Conservation (phyloP, 2,329 filamentous ascomycete genomes). For the Phyllosticta ampelicida region DNA sequence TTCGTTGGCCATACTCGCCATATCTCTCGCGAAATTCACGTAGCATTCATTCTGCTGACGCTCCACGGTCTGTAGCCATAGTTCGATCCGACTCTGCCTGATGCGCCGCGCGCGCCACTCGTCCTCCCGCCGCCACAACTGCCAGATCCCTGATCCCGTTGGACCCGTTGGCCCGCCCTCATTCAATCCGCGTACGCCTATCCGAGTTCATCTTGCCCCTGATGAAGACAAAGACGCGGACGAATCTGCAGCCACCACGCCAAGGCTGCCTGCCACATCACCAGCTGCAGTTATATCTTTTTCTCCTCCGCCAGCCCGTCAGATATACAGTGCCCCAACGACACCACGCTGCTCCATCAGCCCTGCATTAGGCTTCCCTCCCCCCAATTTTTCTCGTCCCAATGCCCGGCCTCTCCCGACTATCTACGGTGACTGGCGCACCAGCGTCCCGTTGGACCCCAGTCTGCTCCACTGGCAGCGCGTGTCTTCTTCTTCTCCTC, state of each 20-base stretch:
- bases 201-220: constrained; percentile 61
- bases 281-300: constrained; percentile 13
- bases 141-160: constrained; percentile 43
- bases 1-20: constrained; percentile 57
- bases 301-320: not conserved
- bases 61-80: constrained; percentile 72
- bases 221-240: constrained; percentile 55
- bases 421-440: constrained; percentile 75
- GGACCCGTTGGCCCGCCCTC: constrained; percentile 41
- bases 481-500: constrained; percentile 25
- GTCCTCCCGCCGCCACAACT: constrained; percentile 20
- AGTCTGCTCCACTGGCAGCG: constrained; percentile 73
- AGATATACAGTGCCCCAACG: not conserved
- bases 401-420: constrained; percentile 50
- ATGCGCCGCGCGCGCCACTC: constrained; percentile 40
- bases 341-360: not conserved
- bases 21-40: constrained; percentile 60
- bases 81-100: constrained; percentile 62
- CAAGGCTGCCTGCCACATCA: not conserved
- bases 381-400: not conserved
- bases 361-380: not conserved
- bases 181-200: constrained; percentile 64
- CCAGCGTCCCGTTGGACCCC: constrained; percentile 72
- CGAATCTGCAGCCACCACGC: not conserved
- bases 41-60: constrained; percentile 66